Evolutionary conservation across 2,329 filamentous ascomycete species (phyloP).

Genomic region (Massarina eburnea): DNA sequence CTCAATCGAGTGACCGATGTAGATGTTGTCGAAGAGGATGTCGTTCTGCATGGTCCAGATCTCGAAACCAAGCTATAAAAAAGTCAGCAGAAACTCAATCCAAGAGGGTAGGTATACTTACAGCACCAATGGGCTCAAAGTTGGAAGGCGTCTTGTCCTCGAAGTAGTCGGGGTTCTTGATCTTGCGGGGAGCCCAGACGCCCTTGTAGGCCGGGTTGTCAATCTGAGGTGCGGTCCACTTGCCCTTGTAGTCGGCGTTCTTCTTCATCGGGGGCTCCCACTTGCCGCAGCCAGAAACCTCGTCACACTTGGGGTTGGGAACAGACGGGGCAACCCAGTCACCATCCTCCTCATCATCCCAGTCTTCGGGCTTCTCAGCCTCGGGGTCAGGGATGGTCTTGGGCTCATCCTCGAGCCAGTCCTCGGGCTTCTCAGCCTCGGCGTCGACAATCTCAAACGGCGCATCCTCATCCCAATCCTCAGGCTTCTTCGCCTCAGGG

Average conservation of each 20-base stretch:
- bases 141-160: conserved; percentile 97
- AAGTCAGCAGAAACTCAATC: conserved; percentile 12
- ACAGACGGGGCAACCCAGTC: conserved; percentile 92
- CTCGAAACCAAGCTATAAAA: conserved; percentile 83
- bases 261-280: conserved; percentile 91
- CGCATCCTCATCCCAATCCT: conserved; percentile 98
- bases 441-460: conserved; percentile 95
- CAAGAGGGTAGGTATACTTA: conserved; percentile 56
- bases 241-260: conserved; percentile 98
- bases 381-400: conserved; percentile 84
- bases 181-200: conserved; percentile 90
- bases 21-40: conserved; percentile 99
- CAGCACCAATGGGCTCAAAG: conserved; percentile 96
- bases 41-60: conserved; percentile 99
- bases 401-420: conserved; percentile 94
- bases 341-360: conserved; percentile 99
- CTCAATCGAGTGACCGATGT: conserved; percentile 94
- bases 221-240: conserved; percentile 89
- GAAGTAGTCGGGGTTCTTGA: conserved; percentile 92
- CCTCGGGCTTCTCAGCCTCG: conserved; percentile 85
- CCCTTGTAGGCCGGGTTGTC: conserved; percentile 99
- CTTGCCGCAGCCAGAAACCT: conserved; percentile 88
- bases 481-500: conserved; percentile 91
- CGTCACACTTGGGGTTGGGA: conserved; percentile 93
- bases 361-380: conserved; percentile 96